Evolutionary conservation across 495 filamentous ascomycete species (phyloP), one percentile per base, ranked within the genome.

Genomic region (Antarctomyces pellizariae): DNA sequence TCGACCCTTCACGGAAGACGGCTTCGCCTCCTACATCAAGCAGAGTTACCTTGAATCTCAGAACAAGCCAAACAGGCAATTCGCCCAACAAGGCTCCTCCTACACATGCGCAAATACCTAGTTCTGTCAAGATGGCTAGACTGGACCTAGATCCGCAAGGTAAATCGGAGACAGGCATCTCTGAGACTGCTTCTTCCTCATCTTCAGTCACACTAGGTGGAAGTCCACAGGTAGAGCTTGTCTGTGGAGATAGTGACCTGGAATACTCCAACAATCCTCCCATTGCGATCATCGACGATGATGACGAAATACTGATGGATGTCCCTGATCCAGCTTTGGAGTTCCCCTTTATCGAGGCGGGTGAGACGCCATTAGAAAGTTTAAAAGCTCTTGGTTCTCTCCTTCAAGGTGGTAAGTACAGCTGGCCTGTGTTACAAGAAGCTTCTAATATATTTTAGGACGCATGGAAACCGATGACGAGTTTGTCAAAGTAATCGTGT

Each of bases 31-130:
- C 33, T 18, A 39, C 39, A 7, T 40, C 41, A 1, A 62, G 54
- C 41, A 47, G 48, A 35, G 56, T 64, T 29, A 63, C 59, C 10
- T 53, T 64, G 22, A 64, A 66, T 30, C 43, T 63, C 11, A 51
- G 59, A 28, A 61, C 49, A 25, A 42, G 13, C 32, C 50, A 35
- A 33, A n/a, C n/a, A n/a, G n/a, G n/a, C n/a, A n/a, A n/a, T n/a
- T n/a, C n/a, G n/a, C 24, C 34, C 29, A 10, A 9, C 24, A 20
- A 22, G 10, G 19, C 19, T 22, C 10, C 19, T 10, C 18, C 29
- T 13, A 28, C 27, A 7, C 32, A 18, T 24, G 44, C 52, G 32
- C 42, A 31, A 15, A 43, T 49, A 26, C 43, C 49, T 24, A 25
- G 38, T 23, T 53, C 47, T 28, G 43, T 55, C n/a, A 54, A 58